Base-by-base conservation (phyloP, 306 rosid species). In the Castanea sativa region DNA sequence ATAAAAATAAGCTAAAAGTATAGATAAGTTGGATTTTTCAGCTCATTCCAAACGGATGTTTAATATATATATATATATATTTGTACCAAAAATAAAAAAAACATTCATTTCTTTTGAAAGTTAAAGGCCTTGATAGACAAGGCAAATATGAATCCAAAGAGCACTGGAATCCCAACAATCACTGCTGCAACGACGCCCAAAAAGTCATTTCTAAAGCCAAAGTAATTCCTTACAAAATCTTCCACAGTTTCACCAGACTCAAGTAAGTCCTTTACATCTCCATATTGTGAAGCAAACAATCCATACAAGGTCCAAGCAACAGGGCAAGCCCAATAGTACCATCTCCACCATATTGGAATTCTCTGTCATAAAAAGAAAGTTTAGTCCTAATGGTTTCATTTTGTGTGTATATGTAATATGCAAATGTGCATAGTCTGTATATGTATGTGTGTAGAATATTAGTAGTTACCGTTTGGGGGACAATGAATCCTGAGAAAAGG, bases 261-360 rank as follows among this genome's bases (percentile, higher is more conserved):
- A 23, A 94, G 51, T 0, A 6, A 70, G 4, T 89, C 91, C 84
- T 86, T 81, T 55, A 89, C 71, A 68, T 94, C 97, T 49, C 98
- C 98, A 77, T 84, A 92, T 30, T 94, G 98, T 25, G 98, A 89
- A 60, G 86, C 78, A 23, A 88, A 80, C 84, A 92, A 81, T 78
- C 97, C 97, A 79, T 91, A 75, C 65, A 91, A 63, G 20, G 97
- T 91, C 97, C 97, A 94, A 57, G 97, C 79, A 29, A 94, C 82
- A 11, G 98, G 93, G 84, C 97, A 94, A 30, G 75, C 60, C 97
- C 97, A 92, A 21, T 69, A 91, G 84, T 88, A 92, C 98, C 98
- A 94, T 85, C 92, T 88, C 97, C 98, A 94, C 98, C 98, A 92
- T 45, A 87, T 69, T 9, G 97, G 98, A 81, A 91, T 89, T 56